Evolutionary conservation across 2,329 filamentous ascomycete genomes (phyloP), one percentile per base, ranked within the genome.

Genomic region (Orbilia blumenaviensis): DNA sequence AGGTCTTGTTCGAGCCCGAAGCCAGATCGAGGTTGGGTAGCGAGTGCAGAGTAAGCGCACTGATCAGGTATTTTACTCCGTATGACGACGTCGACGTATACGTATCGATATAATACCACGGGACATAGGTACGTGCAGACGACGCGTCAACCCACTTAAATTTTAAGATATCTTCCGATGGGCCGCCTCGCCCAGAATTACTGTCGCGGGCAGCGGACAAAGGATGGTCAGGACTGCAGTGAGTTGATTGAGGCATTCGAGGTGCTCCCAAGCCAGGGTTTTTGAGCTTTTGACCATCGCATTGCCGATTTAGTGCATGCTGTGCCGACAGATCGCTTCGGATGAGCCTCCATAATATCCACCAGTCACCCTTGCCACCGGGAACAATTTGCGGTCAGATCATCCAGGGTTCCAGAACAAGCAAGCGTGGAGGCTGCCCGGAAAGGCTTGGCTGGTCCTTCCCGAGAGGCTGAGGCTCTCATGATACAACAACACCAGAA

Each of bases 381-480:
- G 66, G 66, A 63, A 54, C 56, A 63, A 63, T 63, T 71, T 62
- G 25, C 42, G 42, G 66, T 63, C 38, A 62, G 38, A 71, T 25
- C 48, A 72, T 56, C 67, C 48, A 54, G 60, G 60, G 60, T 48
- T 52, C 58, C 60, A 72, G 67, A 72, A 72, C 38, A 66, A 72
- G 67, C 60, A 64, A 72, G 60, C 48, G 67, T 60, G 46, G 48
- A 34, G 27, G 9, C n/a, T 16, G 25, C 50, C 68, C 56, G 61
- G 56, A 64, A 32, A 50, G 52, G 44, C 63, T 68, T 75, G 63
- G 71, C 63, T 38, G 16, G 23, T 9, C 34, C 62, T 54, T 62
- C 69, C 62, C 68, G 60, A 50, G 56, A 62, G 63, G 71, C 62
- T 75, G 71, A 75, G 71, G 71, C 71, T 74, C 68, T 67, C 56